Evolutionary conservation across 768 basidiomycete species (phyloP).

Genomic region (Russula griseocarnosa): DNA sequence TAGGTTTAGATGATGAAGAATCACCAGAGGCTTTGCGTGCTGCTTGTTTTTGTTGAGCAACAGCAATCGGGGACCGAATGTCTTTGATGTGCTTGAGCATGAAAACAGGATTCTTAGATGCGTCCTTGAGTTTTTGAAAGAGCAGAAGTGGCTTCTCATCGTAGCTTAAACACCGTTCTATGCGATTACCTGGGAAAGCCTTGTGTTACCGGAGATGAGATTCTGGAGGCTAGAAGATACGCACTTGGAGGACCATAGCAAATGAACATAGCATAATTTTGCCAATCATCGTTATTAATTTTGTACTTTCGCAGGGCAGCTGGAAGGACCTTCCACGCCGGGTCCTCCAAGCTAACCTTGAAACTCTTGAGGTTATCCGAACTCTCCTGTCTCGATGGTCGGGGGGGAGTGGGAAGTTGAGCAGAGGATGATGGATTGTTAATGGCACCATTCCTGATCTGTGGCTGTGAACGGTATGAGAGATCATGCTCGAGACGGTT

Average conservation of each 20-base stretch:
- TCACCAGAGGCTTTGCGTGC: conserved; percentile 67
- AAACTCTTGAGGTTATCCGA: conserved; percentile 83
- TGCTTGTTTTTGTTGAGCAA: conserved; percentile 95
- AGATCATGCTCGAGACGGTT: conserved; percentile 72
- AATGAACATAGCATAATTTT: conserved; percentile 99
- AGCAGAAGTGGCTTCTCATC: conserved; percentile 96
- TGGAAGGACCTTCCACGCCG: conserved; percentile 97
- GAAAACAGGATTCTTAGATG: conserved; percentile 97
- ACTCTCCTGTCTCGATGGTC: conserved; percentile 59
- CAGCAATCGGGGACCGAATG: conserved; percentile 93
- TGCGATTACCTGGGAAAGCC: conserved; percentile 52
- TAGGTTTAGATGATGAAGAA: conserved; percentile 28
- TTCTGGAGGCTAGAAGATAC: conserved; percentile 6
- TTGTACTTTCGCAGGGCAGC: conserved; percentile 98
- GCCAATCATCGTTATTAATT: conserved; percentile 98
- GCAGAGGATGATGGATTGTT: conserved; percentile 14
- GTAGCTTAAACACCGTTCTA: conserved; percentile 93
- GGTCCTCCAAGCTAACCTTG: conserved; percentile 96
- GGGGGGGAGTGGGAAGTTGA: conserved; percentile 37
- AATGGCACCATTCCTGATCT: conserved; percentile 14
- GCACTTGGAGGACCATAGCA: conserved; percentile 91
- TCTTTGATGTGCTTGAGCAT: conserved; percentile 98
- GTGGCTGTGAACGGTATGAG: conserved; percentile 22
- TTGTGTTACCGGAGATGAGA: neutral
- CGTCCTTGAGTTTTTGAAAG: conserved; percentile 96